A percentile compares a stretch with the other conserved stretches of the same genome.
Evolutionary conservation across 2,329 filamentous ascomycete species (phyloP).

Genomic region (Pseudogymnoascus sp.): DNA sequence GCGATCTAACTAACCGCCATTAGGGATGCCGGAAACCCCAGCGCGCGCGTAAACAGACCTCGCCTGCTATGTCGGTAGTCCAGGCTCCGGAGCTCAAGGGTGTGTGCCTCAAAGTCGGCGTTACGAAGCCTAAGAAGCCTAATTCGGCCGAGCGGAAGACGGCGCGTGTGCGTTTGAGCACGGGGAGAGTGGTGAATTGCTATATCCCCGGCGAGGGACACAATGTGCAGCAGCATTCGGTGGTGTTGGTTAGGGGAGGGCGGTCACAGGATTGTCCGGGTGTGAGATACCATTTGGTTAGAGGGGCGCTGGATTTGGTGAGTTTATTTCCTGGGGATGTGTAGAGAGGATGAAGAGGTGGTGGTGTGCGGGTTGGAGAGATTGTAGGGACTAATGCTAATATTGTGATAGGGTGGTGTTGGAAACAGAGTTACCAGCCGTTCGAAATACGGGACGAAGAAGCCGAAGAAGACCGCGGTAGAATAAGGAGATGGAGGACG

Average conservation of each 20-base stretch:
- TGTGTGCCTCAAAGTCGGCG: slow-evolving; percentile 89
- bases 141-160: slow-evolving; percentile 97
- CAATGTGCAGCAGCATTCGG: slow-evolving; percentile 97
- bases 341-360: neutral
- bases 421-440: slow-evolving; percentile 72
- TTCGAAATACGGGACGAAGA: slow-evolving; percentile 98
- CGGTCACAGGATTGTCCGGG: slow-evolving; percentile 95
- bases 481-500: neutral
- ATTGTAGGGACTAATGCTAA: slow-evolving; percentile 21
- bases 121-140: slow-evolving; percentile 94
- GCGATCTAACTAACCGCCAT: neutral
- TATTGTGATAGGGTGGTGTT: slow-evolving; percentile 67
- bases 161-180: slow-evolving; percentile 80
- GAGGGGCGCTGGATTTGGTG: slow-evolving; percentile 89
- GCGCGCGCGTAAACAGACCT: slow-evolving; percentile 75
- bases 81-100: slow-evolving; percentile 80
- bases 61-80: slow-evolving; percentile 66
- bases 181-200: slow-evolving; percentile 76
- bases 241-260: slow-evolving; percentile 90
- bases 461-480: slow-evolving; percentile 68
- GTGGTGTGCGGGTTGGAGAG: neutral
- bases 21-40: slow-evolving; percentile 68
- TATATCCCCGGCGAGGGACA: slow-evolving; percentile 98
- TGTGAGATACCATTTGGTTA: slow-evolving; percentile 89
- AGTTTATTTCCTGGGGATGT: slow-evolving; percentile 29